Evolutionary conservation across 768 basidiomycete species (phyloP).

Genomic region (Tremella fuciformis): DNA sequence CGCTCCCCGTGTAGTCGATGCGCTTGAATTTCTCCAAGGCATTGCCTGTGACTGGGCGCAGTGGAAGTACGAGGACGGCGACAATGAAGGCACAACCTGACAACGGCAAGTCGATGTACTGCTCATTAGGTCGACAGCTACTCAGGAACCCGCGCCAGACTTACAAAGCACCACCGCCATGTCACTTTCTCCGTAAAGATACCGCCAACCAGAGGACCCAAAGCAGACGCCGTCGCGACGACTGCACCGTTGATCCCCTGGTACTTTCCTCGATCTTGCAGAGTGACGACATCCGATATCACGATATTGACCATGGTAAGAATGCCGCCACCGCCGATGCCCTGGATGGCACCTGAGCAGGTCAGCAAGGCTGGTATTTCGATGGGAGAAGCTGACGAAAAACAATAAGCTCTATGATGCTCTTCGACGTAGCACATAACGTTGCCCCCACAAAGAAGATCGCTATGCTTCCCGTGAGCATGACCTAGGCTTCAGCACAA

Average conservation of each 20-base stretch:
- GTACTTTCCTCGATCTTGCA: constrained; percentile 8
- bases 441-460: no score
- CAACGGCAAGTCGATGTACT: constrained; percentile 65
- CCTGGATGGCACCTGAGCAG: constrained; percentile 60
- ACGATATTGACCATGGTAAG: constrained; percentile 69
- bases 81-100: constrained; percentile 60
- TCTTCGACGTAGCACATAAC: background rate
- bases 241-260: constrained; percentile 63
- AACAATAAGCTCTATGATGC: constrained; percentile 67
- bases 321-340: constrained; percentile 69
- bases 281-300: constrained; percentile 19
- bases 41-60: constrained; percentile 65
- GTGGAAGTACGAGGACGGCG: constrained; percentile 64
- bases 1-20: constrained; percentile 64
- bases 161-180: constrained; percentile 21
- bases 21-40: constrained; percentile 63
- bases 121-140: no score
- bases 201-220: constrained; percentile 68
- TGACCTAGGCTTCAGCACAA: constrained; percentile 62
- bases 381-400: constrained; percentile 54
- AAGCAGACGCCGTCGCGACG: constrained; percentile 61
- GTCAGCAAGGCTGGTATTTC: no score
- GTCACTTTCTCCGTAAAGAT: constrained; percentile 39
- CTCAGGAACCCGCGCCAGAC: no score
- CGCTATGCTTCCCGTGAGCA: constrained; percentile 63